phyloP scores from a whole-genome alignment of 495 filamentous ascomycete genomes.

The Podospora appendiculata region DNA sequence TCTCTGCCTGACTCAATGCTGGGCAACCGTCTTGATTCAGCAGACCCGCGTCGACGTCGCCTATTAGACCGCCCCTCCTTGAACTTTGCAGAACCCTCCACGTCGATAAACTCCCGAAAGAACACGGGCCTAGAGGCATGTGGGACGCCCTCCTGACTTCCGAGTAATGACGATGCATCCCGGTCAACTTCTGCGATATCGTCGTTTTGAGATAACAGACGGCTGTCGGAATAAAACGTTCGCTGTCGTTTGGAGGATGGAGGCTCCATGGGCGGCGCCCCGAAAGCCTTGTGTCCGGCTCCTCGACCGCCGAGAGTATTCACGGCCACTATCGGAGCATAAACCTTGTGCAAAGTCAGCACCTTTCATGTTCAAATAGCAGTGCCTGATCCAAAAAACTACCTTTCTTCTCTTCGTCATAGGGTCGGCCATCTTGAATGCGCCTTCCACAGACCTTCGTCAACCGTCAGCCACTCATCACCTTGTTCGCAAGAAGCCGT shows the following conservation, averaged over 20 bases:
- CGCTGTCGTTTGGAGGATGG: no score
- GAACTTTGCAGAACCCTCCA: no score
- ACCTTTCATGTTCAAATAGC: not conserved
- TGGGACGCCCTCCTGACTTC: not conserved
- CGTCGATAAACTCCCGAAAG: no score
- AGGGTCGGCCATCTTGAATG: constrained; percentile 9
- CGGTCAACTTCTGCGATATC: not conserved
- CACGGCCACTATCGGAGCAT: not conserved
- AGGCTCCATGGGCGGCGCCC: no score
- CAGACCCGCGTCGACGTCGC: not conserved
- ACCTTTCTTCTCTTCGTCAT: not conserved
- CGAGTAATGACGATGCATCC: not conserved
- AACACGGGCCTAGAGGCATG: not conserved
- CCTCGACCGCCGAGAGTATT: not conserved
- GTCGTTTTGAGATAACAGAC: not conserved
- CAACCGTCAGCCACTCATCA: constrained; percentile 4
- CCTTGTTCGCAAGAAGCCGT: not conserved
- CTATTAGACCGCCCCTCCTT: not conserved
- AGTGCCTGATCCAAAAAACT: no score
- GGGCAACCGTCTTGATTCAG: not conserved
- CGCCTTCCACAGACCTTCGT: constrained; percentile 15
- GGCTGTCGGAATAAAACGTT: no score
- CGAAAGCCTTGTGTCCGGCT: no score
- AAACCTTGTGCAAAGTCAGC: not conserved
- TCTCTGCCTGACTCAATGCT: constrained; percentile 3